Evolutionary conservation across 2,329 filamentous ascomycete genomes (phyloP).

Genomic region (Bipolaris victoriae): DNA sequence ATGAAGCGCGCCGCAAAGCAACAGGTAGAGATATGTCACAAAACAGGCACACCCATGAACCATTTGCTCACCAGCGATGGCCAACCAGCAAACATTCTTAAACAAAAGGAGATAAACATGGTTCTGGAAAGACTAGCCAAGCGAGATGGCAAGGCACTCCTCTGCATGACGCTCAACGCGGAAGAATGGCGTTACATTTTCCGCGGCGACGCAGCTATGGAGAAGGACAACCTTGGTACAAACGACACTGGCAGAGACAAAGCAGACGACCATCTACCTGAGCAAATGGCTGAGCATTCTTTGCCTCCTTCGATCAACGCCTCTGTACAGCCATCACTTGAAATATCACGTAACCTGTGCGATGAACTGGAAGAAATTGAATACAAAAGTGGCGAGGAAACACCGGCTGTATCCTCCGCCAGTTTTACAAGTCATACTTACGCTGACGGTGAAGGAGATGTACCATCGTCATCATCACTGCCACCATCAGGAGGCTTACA

Average conservation of each 20-base stretch:
- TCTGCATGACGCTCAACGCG: neutral
- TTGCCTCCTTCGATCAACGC: constrained; percentile 19
- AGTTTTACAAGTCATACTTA: neutral
- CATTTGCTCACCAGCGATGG: neutral
- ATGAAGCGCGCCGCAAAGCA: neutral
- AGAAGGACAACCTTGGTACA: neutral
- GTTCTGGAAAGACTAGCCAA: neutral
- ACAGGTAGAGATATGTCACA: neutral
- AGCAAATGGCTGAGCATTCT: constrained; percentile 38
- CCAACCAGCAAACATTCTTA: neutral
- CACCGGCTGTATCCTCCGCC: neutral
- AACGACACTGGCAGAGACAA: neutral
- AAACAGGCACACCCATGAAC: neutral
- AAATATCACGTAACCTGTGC: neutral
- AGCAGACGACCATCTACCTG: neutral
- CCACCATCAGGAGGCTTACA: neutral
- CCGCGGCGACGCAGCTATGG: neutral
- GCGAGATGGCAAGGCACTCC: neutral
- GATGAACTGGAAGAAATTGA: neutral
- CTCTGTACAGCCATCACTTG: neutral
- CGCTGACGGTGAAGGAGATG: neutral
- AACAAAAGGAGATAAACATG: neutral
- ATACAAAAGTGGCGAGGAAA: neutral
- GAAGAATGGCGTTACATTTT: constrained; percentile 9
- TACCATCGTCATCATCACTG: neutral